Percentiles rank a stretch among this genome's conserved stretches.
Conservation (phyloP, 495 filamentous ascomycete genomes). For the Penicillium soppii region DNA sequence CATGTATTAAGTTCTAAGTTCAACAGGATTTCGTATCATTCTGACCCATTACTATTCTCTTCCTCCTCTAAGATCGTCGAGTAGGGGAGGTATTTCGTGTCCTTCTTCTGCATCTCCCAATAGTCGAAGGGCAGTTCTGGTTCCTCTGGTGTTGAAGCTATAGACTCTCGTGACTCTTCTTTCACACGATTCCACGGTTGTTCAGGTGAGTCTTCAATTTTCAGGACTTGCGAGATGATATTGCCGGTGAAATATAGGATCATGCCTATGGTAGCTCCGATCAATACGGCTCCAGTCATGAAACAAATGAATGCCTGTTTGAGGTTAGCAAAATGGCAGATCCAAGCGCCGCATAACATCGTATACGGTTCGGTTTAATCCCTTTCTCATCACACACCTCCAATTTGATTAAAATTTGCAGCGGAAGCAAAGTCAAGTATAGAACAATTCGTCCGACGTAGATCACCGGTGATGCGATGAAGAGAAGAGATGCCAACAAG, state of each 20-base stretch:
- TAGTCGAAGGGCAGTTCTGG: conserved; percentile 32
- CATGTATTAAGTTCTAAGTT: background rate
- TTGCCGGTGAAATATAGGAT: conserved; percentile 15
- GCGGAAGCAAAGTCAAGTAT: conserved; percentile 34
- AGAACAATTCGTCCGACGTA: conserved; percentile 38
- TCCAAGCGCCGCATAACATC: too few relatives aligned
- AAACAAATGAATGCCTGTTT: conserved; percentile 25
- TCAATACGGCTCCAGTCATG: conserved; percentile 19
- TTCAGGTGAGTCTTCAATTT: conserved; percentile 10
- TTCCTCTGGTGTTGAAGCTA: conserved; percentile 7
- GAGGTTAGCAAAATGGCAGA: conserved; percentile 5
- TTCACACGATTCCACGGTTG: conserved; percentile 7
- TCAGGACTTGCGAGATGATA: conserved; percentile 17
- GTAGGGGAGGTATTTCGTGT: conserved; percentile 41
- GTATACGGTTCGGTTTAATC: too few relatives aligned
- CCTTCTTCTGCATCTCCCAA: conserved; percentile 33
- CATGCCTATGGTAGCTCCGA: conserved; percentile 20
- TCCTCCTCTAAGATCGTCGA: conserved; percentile 70
- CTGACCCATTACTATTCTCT: conserved; percentile 36
- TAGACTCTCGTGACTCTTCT: background rate
- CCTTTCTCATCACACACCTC: conserved; percentile 55
- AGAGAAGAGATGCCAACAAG: conserved; percentile 26
- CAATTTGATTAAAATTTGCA: conserved; percentile 53
- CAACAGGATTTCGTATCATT: background rate
- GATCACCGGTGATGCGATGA: conserved; percentile 46